phyloP scores from a whole-genome alignment of 192 early-diverging fungal species.

The Gaertneriomyces sp. region DNA sequence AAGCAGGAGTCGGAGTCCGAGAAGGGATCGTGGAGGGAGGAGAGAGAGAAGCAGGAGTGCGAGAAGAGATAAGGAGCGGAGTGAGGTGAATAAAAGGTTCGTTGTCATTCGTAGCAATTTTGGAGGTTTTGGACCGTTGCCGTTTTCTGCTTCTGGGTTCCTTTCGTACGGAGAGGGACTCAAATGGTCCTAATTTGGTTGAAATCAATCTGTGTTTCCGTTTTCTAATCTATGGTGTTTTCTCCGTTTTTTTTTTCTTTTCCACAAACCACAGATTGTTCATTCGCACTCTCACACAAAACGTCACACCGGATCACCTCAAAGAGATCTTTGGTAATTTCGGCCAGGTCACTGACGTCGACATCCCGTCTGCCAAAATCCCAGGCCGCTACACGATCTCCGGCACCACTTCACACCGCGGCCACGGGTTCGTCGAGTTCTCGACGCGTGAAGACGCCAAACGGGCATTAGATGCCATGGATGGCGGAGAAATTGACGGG shows the following conservation, averaged over 20 bases:
- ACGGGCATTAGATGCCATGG: constrained; percentile 22
- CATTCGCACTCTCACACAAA: constrained; percentile 18
- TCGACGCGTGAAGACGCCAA: constrained; percentile 26
- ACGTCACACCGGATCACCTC: constrained; percentile 20
- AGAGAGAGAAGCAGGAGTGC: too few species aligned
- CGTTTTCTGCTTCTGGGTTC: too few species aligned
- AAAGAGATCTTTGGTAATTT: constrained; percentile 23
- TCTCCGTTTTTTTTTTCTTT: neutral
- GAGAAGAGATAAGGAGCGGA: too few species aligned
- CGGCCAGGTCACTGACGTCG: constrained; percentile 7
- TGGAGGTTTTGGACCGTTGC: too few species aligned
- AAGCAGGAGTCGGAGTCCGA: too few species aligned
- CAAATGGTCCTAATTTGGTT: too few species aligned
- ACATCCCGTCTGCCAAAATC: constrained; percentile 9
- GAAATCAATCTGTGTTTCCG: too few species aligned
- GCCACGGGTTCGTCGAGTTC: constrained; percentile 27
- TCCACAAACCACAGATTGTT: neutral
- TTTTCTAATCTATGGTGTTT: too few species aligned
- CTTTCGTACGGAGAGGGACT: too few species aligned
- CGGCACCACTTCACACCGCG: neutral
- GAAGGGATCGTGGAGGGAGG: too few species aligned
- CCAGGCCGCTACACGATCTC: neutral
- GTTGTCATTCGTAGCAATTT: too few species aligned
- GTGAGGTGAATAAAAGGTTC: too few species aligned
- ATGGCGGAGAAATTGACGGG: constrained; percentile 35